Evolutionary conservation across 1,284 basidiomycete species (phyloP).

Genomic region (Boletus semigastroideus): DNA sequence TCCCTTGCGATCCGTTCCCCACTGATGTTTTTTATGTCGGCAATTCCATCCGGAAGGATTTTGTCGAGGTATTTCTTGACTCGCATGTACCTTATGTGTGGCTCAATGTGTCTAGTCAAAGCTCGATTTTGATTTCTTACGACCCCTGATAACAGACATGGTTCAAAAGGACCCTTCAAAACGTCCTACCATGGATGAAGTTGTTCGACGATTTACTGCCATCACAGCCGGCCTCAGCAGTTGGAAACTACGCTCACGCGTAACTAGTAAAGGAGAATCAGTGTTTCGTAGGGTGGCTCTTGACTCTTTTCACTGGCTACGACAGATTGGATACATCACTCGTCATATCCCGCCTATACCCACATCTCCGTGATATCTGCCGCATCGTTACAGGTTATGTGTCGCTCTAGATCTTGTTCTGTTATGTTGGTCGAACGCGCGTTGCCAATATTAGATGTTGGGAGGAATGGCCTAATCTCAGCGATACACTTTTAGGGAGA

Average conservation of each 20-base stretch:
- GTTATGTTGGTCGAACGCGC: background rate
- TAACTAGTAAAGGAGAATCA: constrained; percentile 8
- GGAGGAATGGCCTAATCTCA: background rate
- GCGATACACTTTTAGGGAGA: background rate
- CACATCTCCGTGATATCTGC: background rate
- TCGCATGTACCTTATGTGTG: background rate
- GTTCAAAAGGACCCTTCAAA: constrained; percentile 18
- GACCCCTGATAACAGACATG: constrained; percentile 19
- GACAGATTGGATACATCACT: constrained; percentile 6
- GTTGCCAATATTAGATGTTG: background rate
- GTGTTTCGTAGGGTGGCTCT: background rate
- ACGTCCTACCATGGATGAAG: constrained; percentile 21
- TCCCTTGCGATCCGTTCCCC: constrained; percentile 34
- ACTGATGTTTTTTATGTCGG: constrained; percentile 40
- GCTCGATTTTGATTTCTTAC: constrained; percentile 17
- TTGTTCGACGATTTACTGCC: constrained; percentile 8
- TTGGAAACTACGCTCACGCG: constrained; percentile 22
- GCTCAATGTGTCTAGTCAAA: constrained; percentile 4
- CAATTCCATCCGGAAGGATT: constrained; percentile 30
- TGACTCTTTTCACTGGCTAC: constrained; percentile 16
- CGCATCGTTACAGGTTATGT: background rate
- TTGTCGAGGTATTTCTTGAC: constrained; percentile 25
- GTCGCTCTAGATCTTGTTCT: background rate
- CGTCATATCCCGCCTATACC: constrained; percentile 16
- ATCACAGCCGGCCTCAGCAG: constrained; percentile 1